These are phyloP conservation scores for Trichoderma koningiopsis DNA, from an alignment of 2,329 filamentous ascomycete species.

Conservation along the genomic window DNA sequence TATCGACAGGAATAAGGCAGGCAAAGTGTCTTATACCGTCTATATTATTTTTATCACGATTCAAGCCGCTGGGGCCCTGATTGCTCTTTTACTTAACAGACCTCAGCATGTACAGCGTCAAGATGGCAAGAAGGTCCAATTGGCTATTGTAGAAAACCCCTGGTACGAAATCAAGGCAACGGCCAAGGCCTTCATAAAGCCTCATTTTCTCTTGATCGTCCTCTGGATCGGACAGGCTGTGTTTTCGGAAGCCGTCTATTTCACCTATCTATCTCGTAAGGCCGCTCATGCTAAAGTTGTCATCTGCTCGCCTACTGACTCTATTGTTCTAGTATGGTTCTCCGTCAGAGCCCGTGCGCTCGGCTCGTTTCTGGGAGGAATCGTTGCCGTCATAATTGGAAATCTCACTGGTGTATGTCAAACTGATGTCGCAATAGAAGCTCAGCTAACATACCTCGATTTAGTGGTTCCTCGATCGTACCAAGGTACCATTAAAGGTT, in stretches of 20 bases:
- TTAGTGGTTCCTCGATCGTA: constrained; percentile 61
- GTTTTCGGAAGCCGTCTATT: constrained; percentile 72
- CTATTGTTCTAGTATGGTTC: constrained; percentile 59
- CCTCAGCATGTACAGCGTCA: constrained; percentile 65
- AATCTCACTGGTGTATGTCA: constrained; percentile 62
- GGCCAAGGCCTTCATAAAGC: constrained; percentile 59
- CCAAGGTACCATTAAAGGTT: constrained; percentile 53
- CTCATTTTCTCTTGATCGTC: constrained; percentile 64
- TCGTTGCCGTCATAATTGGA: constrained; percentile 65
- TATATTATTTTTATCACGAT: constrained; percentile 71
- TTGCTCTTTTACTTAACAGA: constrained; percentile 62
- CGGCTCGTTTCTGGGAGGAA: constrained; percentile 69
- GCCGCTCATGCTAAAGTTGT: not conserved
- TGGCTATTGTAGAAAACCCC: constrained; percentile 59
- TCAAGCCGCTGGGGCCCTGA: constrained; percentile 66
- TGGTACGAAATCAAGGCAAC: constrained; percentile 63
- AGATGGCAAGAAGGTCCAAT: constrained; percentile 63
- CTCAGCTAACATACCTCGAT: not conserved
- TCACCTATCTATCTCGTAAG: constrained; percentile 59
- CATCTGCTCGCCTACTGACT: not conserved
- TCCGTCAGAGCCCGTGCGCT: constrained; percentile 68
- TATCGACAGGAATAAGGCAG: constrained; percentile 55
- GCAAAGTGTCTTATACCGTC: constrained; percentile 69
- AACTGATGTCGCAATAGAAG: not conserved
- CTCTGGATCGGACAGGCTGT: constrained; percentile 71